Percentiles rank a stretch among this genome's conserved stretches.
phyloP scores from a whole-genome alignment of 306 rosid species.

The Vigna trinervia region DNA sequence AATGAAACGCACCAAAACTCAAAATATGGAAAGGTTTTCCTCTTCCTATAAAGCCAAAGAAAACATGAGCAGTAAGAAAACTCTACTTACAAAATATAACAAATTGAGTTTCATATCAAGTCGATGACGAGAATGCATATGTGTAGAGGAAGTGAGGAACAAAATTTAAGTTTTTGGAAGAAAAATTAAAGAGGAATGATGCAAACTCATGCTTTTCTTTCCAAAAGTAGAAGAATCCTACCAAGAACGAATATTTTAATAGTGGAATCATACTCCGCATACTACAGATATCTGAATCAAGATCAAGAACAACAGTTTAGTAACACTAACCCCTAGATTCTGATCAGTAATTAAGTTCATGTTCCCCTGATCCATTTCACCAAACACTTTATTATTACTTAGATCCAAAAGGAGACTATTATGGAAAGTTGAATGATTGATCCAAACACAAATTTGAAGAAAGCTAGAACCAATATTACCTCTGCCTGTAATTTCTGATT shows the following conservation, averaged over 20 bases:
- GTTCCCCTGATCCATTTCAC: not conserved
- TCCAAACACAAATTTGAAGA: slow-evolving; percentile 3
- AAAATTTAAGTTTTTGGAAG: not conserved
- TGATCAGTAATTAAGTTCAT: not conserved
- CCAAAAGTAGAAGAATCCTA: not conserved
- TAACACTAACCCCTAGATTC: not conserved
- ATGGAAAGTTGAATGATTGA: slow-evolving; percentile 16
- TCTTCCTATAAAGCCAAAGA: not conserved
- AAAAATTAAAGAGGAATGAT: not conserved
- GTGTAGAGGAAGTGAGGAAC: not conserved
- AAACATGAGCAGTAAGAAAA: not conserved
- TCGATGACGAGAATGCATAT: not conserved
- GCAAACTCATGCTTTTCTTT: not conserved
- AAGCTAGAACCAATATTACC: slow-evolving; percentile 49
- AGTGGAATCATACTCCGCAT: not conserved
- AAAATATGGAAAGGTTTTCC: not conserved
- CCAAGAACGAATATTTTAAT: not conserved
- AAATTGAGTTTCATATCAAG: slow-evolving; percentile 5
- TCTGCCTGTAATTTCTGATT: slow-evolving; percentile 71
- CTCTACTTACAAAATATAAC: not conserved
- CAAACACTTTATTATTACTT: not conserved
- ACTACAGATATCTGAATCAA: not conserved
- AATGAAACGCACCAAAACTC: slow-evolving; percentile 39
- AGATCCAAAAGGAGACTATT: not conserved
- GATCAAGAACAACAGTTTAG: not conserved